Percentiles rank a stretch among this genome's conserved stretches.
These are phyloP conservation scores for Neltuma alba DNA, from an alignment of 306 rosid genomes.

Conservation along the genomic window DNA sequence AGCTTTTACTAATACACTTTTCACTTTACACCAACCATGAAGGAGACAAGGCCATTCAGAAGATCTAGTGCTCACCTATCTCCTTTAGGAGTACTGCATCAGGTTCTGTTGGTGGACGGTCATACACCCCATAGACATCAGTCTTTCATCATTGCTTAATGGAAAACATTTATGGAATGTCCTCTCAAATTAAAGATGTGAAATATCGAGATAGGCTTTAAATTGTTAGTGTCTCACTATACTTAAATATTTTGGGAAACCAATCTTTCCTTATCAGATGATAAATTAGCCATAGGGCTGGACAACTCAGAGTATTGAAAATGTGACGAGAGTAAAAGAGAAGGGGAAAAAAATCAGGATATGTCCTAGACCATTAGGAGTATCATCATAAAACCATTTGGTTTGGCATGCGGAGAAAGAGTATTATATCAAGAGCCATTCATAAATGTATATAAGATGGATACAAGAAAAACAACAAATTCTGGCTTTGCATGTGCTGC, in stretches of 20 bases:
- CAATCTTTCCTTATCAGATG: neutral
- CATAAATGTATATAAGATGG: slow-evolving; percentile 32
- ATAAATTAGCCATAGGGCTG: slow-evolving; percentile 13
- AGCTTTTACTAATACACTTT: neutral
- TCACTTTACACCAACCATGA: slow-evolving; percentile 20
- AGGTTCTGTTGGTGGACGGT: slow-evolving; percentile 80
- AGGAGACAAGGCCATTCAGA: slow-evolving; percentile 20
- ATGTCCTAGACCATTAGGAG: neutral
- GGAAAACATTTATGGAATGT: slow-evolving; percentile 46
- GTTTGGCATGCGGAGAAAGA: slow-evolving; percentile 17
- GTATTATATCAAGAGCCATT: neutral
- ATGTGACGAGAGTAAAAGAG: neutral
- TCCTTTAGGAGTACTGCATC: slow-evolving; percentile 77
- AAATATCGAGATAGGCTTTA: slow-evolving; percentile 14
- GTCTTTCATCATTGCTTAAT: slow-evolving; percentile 60
- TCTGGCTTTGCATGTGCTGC: slow-evolving; percentile 75
- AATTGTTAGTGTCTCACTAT: neutral
- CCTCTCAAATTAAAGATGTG: slow-evolving; percentile 14
- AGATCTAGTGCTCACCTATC: slow-evolving; percentile 61
- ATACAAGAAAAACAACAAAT: slow-evolving; percentile 57
- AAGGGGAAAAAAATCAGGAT: neutral
- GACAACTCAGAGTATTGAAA: neutral
- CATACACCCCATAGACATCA: slow-evolving; percentile 88
- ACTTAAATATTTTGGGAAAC: slow-evolving; percentile 14
- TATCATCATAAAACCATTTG: neutral